Base-by-base conservation (phyloP, 495 filamentous ascomycete species). In the Cercophora sp. region DNA sequence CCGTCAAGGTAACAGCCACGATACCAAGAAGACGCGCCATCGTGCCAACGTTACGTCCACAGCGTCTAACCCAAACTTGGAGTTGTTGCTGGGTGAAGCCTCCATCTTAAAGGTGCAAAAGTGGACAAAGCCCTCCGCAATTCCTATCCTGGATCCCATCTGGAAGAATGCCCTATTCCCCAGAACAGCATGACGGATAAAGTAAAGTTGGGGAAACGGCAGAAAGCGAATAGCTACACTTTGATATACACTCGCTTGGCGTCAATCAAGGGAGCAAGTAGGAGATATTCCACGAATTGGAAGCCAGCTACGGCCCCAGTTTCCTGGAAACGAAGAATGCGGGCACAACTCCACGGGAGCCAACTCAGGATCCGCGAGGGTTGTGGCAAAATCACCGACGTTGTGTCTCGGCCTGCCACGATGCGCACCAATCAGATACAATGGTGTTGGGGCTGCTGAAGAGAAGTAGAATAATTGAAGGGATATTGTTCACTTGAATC, bases 21-120 rank as follows among this genome's bases (percentile, higher is more conserved):
- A 62, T 15, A 13, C 42, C 36, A 35, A 55, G 26, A 36, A 59
- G 18, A 45, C 32, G 54, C 27, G 39, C n/a, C n/a, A n/a, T n/a
- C n/a, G n/a, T n/a, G n/a, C n/a, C n/a, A n/a, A n/a, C n/a, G n/a
- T n/a, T n/a, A n/a, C n/a, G n/a, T n/a, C n/a, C n/a, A n/a, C n/a
- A n/a, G n/a, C n/a, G n/a, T n/a, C n/a, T n/a, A n/a, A n/a, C n/a
- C n/a, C n/a, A n/a, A 27, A 29, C 9, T 13, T n/a, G 59, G 48
- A 15, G 48, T 35, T 36, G 42, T 51, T 18, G 11, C 23, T 8
- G 15, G 4, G 24, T 22, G 15, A 27, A 41, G n/a, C 29, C 1
- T 8, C 25, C 23, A n/a, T 3, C 13, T 18, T 22, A 19, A 1
- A 1, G 20, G 20, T 18, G 1, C 29, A 1, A 22, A 19, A 40